Evolutionary conservation across 306 rosid genomes (phyloP).

Genomic region (Rosa chinensis): DNA sequence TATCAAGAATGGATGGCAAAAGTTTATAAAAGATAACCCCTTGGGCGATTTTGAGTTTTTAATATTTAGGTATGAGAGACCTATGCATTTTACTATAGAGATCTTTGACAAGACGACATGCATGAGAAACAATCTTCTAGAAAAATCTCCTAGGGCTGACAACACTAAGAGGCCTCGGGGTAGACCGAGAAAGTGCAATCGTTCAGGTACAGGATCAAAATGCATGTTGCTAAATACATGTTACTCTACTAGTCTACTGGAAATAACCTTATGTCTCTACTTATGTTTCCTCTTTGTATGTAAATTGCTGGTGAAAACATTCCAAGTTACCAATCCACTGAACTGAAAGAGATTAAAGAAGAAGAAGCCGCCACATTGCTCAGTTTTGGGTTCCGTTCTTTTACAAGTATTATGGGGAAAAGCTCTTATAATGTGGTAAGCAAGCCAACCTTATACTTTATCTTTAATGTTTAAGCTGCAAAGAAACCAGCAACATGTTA

Average conservation of each 20-base stretch:
- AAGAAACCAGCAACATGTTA: neutral
- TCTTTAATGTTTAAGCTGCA: neutral
- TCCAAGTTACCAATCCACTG: neutral
- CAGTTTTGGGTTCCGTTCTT: neutral
- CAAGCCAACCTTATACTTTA: neutral
- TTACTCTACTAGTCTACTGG: neutral
- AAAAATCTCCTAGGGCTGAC: neutral
- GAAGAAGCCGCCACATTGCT: neutral
- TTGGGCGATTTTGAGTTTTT: slow-evolving; percentile 8
- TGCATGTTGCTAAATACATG: neutral
- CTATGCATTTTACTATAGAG: slow-evolving; percentile 1
- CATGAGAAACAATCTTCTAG: neutral
- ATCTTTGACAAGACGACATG: neutral
- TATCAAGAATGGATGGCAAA: slow-evolving; percentile 19
- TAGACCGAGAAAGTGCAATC: neutral
- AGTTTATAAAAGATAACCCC: slow-evolving; percentile 16
- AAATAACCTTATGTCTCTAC: neutral
- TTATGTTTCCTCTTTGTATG: no score
- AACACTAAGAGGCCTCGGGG: neutral
- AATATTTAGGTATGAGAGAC: slow-evolving; percentile 10
- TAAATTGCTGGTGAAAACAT: neutral
- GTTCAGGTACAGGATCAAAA: neutral
- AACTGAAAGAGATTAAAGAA: neutral
- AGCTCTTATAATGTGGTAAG: neutral
- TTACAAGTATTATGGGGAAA: neutral